Conservation (phyloP, 768 basidiomycete species). For the Pisolithus microcarpus region DNA sequence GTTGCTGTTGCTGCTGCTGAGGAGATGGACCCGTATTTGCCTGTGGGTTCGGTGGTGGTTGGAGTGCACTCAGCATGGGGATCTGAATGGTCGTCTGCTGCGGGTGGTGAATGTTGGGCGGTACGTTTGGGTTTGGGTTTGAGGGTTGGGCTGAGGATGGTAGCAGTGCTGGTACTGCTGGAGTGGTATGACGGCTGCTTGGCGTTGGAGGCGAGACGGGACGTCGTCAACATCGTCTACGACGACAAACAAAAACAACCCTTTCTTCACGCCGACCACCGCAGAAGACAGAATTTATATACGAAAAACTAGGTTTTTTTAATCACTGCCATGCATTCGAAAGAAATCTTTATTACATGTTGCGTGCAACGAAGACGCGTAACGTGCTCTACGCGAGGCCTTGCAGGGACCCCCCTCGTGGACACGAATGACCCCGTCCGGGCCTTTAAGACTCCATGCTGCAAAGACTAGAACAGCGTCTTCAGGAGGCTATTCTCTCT, state of each 20-base stretch:
- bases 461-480: too few species aligned
- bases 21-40: conserved; percentile 36
- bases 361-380: neutral
- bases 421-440: neutral
- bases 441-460: neutral
- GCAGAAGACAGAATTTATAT: too few species aligned
- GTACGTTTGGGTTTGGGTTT: conserved; percentile 11
- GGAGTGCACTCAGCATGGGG: conserved; percentile 69
- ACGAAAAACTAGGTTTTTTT: too few species aligned
- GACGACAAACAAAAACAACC: conserved; percentile 22
- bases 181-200: conserved; percentile 12
- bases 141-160: neutral
- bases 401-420: neutral
- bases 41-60: conserved; percentile 37
- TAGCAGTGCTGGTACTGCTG: conserved; percentile 12
- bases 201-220: conserved; percentile 28
- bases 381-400: neutral
- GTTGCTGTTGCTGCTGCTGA: conserved; percentile 48
- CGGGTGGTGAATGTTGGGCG: conserved; percentile 31
- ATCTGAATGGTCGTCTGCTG: conserved; percentile 37
- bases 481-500: neutral
- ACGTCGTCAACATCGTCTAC: conserved; percentile 27
- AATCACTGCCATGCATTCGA: neutral
- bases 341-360: neutral
- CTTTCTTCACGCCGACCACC: too few species aligned